Conservation (phyloP, 768 basidiomycete genomes). For the Mycena venus region DNA sequence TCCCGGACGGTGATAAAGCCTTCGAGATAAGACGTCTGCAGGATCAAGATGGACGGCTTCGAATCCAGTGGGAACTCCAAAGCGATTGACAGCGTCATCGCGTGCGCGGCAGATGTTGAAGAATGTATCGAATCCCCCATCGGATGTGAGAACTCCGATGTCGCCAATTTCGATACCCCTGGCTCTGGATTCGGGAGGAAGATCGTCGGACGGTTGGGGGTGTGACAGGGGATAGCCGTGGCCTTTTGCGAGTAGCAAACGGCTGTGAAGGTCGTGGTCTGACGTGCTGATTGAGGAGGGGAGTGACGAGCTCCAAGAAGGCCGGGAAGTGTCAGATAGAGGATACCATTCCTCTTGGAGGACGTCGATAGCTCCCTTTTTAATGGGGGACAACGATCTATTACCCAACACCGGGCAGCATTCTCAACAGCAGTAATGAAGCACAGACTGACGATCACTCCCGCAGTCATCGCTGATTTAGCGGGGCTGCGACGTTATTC, state of each 20-base stretch:
- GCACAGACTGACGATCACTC: too few species aligned
- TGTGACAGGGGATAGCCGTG: conserved; percentile 3
- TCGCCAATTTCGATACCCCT: neutral
- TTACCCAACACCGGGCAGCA: too few species aligned
- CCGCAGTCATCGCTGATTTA: too few species aligned
- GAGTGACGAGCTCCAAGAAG: too few species aligned
- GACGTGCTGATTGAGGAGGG: too few species aligned
- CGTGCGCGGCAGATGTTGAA: neutral
- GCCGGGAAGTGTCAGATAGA: too few species aligned
- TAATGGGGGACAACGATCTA: too few species aligned
- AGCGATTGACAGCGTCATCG: neutral
- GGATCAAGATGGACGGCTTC: neutral
- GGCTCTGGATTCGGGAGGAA: neutral
- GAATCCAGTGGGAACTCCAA: neutral
- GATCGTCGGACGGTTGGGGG: neutral
- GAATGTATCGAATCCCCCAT: neutral
- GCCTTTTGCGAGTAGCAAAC: neutral
- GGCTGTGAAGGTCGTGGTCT: neutral
- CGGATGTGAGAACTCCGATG: neutral
- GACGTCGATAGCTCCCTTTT: too few species aligned
- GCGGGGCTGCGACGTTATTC: too few species aligned
- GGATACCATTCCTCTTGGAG: too few species aligned
- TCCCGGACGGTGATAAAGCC: neutral
- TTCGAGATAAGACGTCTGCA: neutral
- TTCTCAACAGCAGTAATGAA: too few species aligned